Evolutionary conservation across 2,329 filamentous ascomycete species (phyloP).

Genomic region (Madurella fahalii): DNA sequence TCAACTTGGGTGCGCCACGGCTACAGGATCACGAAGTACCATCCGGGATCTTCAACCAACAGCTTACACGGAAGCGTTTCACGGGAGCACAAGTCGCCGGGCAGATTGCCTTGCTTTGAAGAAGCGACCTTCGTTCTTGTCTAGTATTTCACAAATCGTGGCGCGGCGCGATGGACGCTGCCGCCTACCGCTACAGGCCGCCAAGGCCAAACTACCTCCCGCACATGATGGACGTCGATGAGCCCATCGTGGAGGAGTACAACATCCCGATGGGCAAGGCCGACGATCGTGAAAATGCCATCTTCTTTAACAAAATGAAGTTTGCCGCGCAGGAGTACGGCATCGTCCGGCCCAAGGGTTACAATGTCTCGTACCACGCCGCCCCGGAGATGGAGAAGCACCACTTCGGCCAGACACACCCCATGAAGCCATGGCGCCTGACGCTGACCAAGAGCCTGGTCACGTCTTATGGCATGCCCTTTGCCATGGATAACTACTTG

Average conservation of each 20-base stretch:
- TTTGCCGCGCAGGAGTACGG: slow-evolving; percentile 57
- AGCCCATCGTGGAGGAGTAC: slow-evolving; percentile 50
- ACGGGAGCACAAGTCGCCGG: neutral
- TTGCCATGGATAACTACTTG: slow-evolving; percentile 93
- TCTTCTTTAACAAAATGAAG: slow-evolving; percentile 55
- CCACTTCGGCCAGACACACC: slow-evolving; percentile 94
- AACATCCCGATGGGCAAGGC: slow-evolving; percentile 47
- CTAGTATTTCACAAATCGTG: neutral
- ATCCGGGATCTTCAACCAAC: neutral
- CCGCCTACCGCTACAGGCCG: slow-evolving; percentile 49
- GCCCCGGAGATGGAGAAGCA: slow-evolving; percentile 94
- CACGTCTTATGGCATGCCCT: slow-evolving; percentile 90
- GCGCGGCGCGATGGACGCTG: slow-evolving; percentile 36
- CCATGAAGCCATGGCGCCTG: slow-evolving; percentile 98
- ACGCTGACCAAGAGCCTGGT: slow-evolving; percentile 94
- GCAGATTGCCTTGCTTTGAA: too few relatives aligned
- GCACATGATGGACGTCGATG: slow-evolving; percentile 48
- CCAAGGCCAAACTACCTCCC: slow-evolving; percentile 60
- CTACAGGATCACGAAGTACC: too few relatives aligned
- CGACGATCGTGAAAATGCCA: slow-evolving; percentile 52
- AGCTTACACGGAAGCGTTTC: neutral
- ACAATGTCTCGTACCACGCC: slow-evolving; percentile 91
- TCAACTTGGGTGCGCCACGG: too few relatives aligned
- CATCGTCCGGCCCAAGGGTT: slow-evolving; percentile 76
- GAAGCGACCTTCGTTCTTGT: neutral